Base-by-base conservation (phyloP, 495 filamentous ascomycete species). In the Penicillium diatomitis region DNA sequence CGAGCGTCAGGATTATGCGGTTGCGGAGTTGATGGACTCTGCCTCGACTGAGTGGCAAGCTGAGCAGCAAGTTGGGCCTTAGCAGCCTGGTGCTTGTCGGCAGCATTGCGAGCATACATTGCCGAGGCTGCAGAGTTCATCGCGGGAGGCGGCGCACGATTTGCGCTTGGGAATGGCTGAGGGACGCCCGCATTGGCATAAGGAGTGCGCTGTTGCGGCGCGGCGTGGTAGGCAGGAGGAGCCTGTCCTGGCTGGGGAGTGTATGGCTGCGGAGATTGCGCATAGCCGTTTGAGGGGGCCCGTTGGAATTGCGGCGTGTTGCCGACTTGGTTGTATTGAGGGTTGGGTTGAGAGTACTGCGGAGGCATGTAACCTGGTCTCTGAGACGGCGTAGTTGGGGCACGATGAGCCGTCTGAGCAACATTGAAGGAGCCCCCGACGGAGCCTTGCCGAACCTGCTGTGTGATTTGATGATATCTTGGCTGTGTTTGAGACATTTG, bases 21-120 rank as follows among this genome's bases (percentile, higher is more conserved):
- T 43, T 75, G 72, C 27, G 73, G 72, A 30, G 74, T 73, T 6
- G 62, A 61, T 0, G 69, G 67, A 11, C 60, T 63, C 49, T 68
- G 68, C 35, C 63, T 56, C 32, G 59, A 58, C 33, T 68, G 61
- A 31, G 65, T 66, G 4, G 66, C 70, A 38, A 72, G 41, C 48
- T 77, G 71, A 30, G 68, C 67, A 5, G 66, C 70, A 38, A 72
- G 41, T 47, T 77, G 71, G 29, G 68, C 63, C 57, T 68, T 75
- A 3, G 63, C 58, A n/a, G 70, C 67, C 56, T 74, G 74, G 50
- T 46, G 74, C 48, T 40, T 40, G 7, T 76, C 74, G 27, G 68
- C 67, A 4, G 68, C 68, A 59, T 62, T 75, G 38, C 69, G 63
- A 44, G 67, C 63, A 47, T 71, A 69, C 5, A 62, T 62, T n/a